Evolutionary conservation across 1,284 basidiomycete species (phyloP).

Genomic region (Sporisorium graminicola): DNA sequence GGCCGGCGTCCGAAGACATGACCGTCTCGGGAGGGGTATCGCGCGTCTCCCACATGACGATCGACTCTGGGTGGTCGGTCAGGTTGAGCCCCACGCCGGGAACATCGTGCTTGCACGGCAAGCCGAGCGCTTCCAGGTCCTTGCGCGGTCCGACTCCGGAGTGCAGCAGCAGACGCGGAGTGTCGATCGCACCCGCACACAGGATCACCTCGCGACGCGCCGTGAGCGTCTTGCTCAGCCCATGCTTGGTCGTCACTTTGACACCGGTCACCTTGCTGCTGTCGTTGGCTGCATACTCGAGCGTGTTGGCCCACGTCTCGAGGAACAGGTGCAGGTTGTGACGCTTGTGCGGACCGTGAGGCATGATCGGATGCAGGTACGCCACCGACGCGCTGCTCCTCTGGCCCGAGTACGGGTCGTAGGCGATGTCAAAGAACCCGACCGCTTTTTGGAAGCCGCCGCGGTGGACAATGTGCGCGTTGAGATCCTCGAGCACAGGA

Average conservation of each 20-base stretch:
- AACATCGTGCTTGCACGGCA: slow-evolving; percentile 71
- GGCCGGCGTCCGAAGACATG: slow-evolving; percentile 69
- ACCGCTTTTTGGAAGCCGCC: slow-evolving; percentile 65
- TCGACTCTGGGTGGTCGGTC: slow-evolving; percentile 73
- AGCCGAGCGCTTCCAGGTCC: slow-evolving; percentile 71
- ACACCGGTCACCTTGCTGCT: slow-evolving; percentile 57
- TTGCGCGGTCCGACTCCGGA: slow-evolving; percentile 73
- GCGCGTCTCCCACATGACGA: slow-evolving; percentile 68
- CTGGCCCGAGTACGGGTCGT: slow-evolving; percentile 68
- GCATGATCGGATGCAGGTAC: slow-evolving; percentile 70
- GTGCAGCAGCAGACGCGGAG: slow-evolving; percentile 73
- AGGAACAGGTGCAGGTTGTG: slow-evolving; percentile 70
- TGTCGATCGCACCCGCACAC: slow-evolving; percentile 71
- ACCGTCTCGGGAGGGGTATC: slow-evolving; percentile 69
- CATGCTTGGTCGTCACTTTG: slow-evolving; percentile 58
- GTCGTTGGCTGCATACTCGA: slow-evolving; percentile 55
- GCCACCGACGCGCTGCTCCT: slow-evolving; percentile 67
- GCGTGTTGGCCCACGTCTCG: slow-evolving; percentile 68
- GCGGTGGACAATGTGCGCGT: slow-evolving; percentile 65
- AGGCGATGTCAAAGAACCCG: slow-evolving; percentile 70
- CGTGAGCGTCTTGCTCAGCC: slow-evolving; percentile 58
- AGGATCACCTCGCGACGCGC: slow-evolving; percentile 67
- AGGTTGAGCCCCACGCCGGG: slow-evolving; percentile 74
- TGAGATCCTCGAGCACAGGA: slow-evolving; percentile 66
- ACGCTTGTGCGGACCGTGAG: slow-evolving; percentile 62